Percentiles rank a stretch among this genome's conserved stretches.
These are phyloP conservation scores for Pythium phragmitis DNA, from an alignment of 352 stramenopile genomes.

Conservation along the genomic window DNA sequence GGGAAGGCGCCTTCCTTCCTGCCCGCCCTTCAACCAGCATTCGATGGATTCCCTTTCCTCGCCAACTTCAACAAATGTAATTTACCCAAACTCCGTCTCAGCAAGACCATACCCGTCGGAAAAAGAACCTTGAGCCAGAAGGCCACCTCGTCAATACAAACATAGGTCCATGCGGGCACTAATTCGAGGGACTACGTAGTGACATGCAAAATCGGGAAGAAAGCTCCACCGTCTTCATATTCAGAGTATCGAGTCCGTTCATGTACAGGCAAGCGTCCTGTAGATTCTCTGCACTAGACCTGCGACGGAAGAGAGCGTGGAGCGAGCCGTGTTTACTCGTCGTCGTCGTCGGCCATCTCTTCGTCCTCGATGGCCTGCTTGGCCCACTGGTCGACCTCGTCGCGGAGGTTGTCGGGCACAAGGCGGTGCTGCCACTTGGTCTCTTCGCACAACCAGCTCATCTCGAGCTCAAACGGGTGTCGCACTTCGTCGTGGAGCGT, in stretches of 20 bases:
- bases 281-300: background rate
- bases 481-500: conserved; percentile 96
- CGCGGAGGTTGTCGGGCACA: conserved; percentile 89
- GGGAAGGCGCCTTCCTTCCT: no score
- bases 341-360: conserved; percentile 87
- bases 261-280: no score
- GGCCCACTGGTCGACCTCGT: conserved; percentile 84
- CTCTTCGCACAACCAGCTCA: conserved; percentile 97
- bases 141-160: background rate
- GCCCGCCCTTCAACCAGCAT: background rate
- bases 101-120: conserved; percentile 2
- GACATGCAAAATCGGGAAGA: conserved; percentile 1
- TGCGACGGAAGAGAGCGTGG: no score
- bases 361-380: conserved; percentile 86
- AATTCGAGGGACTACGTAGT: conserved; percentile 1
- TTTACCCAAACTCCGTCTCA: background rate
- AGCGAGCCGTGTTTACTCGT: conserved; percentile 39
- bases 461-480: conserved; percentile 98
- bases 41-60: no score
- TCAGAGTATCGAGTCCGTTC: no score
- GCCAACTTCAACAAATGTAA: conserved; percentile 1
- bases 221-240: no score
- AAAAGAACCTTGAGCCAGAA: conserved; percentile 2
- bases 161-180: background rate
- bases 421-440: conserved; percentile 94